phyloP scores from a whole-genome alignment of 371 early-diverging fungal species.

The Syncephalastrum sp. region DNA sequence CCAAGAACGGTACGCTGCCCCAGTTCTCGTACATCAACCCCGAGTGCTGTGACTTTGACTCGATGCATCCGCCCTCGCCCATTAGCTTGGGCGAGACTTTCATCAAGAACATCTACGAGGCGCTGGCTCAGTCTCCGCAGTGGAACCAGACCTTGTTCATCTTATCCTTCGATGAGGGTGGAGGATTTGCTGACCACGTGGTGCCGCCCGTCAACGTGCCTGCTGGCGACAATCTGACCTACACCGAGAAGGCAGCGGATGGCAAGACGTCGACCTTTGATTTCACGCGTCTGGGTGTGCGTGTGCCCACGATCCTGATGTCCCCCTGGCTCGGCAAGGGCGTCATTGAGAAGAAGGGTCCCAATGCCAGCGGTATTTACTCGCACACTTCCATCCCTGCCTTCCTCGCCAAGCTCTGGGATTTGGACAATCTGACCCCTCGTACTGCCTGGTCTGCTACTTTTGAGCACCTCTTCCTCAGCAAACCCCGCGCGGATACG shows the following conservation, averaged over 20 bases:
- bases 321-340: conserved; percentile 38
- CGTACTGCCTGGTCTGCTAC: conserved; percentile 34
- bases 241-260: conserved; percentile 9
- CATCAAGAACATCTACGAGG: conserved; percentile 31
- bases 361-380: conserved; percentile 11
- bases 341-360: conserved; percentile 9
- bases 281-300: conserved; percentile 34
- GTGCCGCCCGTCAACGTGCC: conserved; percentile 11
- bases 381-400: conserved; percentile 39
- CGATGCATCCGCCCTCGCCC: conserved; percentile 22
- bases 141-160: conserved; percentile 31
- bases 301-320: conserved; percentile 46
- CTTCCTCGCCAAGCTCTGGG: conserved; percentile 30
- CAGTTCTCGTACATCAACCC: conserved; percentile 17
- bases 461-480: conserved; percentile 14
- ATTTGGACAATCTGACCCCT: conserved; percentile 26
- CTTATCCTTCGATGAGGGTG: conserved; percentile 1
- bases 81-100: conserved; percentile 23
- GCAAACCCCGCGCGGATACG: conserved; percentile 7
- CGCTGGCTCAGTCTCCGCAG: conserved; percentile 28
- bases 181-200: conserved; percentile 10
- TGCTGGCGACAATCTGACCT: conserved; percentile 14
- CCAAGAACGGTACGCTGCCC: conserved; percentile 8
- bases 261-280: conserved; percentile 14
- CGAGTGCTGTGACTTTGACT: conserved; percentile 14